Evolutionary conservation across 2,329 filamentous ascomycete genomes (phyloP), one percentile per base, ranked within the genome.

Genomic region (Trichoderma sp.): DNA sequence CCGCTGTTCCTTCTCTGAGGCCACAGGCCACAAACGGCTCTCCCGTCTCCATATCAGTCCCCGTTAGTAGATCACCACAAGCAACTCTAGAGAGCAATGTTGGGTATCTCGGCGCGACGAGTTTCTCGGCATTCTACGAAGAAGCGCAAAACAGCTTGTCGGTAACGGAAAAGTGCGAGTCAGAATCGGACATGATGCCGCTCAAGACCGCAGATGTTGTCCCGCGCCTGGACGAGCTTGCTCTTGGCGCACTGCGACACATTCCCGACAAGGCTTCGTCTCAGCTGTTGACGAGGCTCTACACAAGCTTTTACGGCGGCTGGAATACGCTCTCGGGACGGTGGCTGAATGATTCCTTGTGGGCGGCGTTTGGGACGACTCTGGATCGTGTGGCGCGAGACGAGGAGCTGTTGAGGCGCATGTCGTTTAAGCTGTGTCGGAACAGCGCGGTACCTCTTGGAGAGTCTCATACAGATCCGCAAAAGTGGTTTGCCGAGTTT

Each of bases 401-500:
- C 6, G 64, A 71, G 12, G 55, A 62, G 15, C 34, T 17, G 20
- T 65, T 71, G 7, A n/a, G 64, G 36, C 64, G 65, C 6, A 73
- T 84, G 32, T 82, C 81, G 1, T 73, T 76, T 0, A 74, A 75
- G 3, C 72, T 85, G 11, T 83, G 79, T 67, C 70, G 74, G 26
- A 85, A 85, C 63, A 83, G 82, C 0, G 74, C 78, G 0, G 76
- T 74, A 4, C 79, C 80, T 0, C 76, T 84, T 8, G 74, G 73
- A 0, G 82, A 85, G 12, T 76, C 80, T 0, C 77, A 81, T 9
- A 71, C 76, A 0, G 77, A 79, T n/a, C 73, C 80, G 0, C 73
- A 80, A 3, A 74, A 75, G 15, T 85, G 83, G 83, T 73, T 81
- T 1, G 75, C 73, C 2, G 81, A 83, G 47, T 82, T 85, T 67